A percentile compares a stretch with the other conserved stretches of the same genome.
phyloP scores from a whole-genome alignment of 2,329 filamentous ascomycete genomes.

The Penicillium sp. region DNA sequence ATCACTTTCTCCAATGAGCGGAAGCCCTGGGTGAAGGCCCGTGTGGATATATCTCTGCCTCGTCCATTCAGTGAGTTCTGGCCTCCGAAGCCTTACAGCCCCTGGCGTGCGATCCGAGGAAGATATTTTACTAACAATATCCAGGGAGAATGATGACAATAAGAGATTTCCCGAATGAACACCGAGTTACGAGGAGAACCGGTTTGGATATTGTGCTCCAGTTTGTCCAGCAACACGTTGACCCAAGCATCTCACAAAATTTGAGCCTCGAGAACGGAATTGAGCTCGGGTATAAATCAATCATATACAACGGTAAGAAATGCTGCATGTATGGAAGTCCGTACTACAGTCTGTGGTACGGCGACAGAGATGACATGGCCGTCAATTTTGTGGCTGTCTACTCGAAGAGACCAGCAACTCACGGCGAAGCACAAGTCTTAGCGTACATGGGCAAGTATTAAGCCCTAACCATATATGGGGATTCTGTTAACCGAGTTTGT shows the following conservation, averaged over 20 bases:
- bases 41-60: background rate
- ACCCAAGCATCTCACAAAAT: background rate
- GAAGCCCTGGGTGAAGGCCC: slow-evolving; percentile 1
- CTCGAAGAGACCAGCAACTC: background rate
- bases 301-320: background rate
- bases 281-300: background rate
- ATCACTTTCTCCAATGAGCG: background rate
- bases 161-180: background rate
- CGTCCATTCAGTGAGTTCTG: background rate
- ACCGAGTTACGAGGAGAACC: too few relatives aligned
- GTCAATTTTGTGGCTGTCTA: background rate
- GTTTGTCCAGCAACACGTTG: background rate
- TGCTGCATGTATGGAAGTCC: slow-evolving; percentile 2
- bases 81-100: background rate
- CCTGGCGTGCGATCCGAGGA: background rate
- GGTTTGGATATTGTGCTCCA: background rate
- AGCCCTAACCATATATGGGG: too few relatives aligned
- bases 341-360: slow-evolving; percentile 8
- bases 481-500: background rate
- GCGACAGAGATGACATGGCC: background rate
- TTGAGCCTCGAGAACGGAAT: background rate
- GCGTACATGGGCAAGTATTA: slow-evolving; percentile 8
- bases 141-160: too few relatives aligned
- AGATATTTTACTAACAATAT: too few relatives aligned
- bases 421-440: slow-evolving; percentile 2